Base-by-base conservation (phyloP, 2,329 filamentous ascomycete species). In the Diaporthe sp. region DNA sequence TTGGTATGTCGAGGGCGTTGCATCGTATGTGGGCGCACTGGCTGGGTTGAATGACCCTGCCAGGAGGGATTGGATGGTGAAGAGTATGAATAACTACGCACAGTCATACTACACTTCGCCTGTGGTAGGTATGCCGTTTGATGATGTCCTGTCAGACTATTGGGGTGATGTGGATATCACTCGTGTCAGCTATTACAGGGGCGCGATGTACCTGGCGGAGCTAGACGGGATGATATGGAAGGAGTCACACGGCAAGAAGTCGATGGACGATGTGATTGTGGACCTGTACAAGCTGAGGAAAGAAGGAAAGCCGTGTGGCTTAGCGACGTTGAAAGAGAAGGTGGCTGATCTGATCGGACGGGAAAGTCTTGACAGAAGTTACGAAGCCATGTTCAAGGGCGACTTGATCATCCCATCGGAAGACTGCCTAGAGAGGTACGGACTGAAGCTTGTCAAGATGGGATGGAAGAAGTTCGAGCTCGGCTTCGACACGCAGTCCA, bases 1-100 rank as follows among this genome's bases (percentile, higher is more conserved):
- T 5, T 76, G 74, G 76, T 76, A 77, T 42, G 53, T 34, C 19
- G 76, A 77, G 49, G 74, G 76, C 5, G 72, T 77, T 4, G 76
- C 76, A 25, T 58, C 49, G 2, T 77, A 74, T 69, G 55, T 76
- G 1, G 76, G 71, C 15, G 76, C 68, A 12, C 51, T 77, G 39
- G 76, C 62, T 19, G 72, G 72, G 7, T 39, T 77, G 28, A 62
- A 69, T 37, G 46, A 75, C 25, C 55, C 71, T 17, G 49, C 12
- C 7, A n/a, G 62, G 53, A 53, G 39, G 39, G 49, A 71, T 6
- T 72, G 69, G 57, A 59, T 77, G 61, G 37, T 76, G 17, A 49
- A 59, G 25, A 74, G 61, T 7, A 46, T 77, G 53, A 77, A 77
- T 19, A 65, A 70, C n/a, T 69, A 76, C 51, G 74, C 76, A 3